phyloP scores from a whole-genome alignment of 2,329 filamentous ascomycete genomes.

The Knufia petricola region DNA sequence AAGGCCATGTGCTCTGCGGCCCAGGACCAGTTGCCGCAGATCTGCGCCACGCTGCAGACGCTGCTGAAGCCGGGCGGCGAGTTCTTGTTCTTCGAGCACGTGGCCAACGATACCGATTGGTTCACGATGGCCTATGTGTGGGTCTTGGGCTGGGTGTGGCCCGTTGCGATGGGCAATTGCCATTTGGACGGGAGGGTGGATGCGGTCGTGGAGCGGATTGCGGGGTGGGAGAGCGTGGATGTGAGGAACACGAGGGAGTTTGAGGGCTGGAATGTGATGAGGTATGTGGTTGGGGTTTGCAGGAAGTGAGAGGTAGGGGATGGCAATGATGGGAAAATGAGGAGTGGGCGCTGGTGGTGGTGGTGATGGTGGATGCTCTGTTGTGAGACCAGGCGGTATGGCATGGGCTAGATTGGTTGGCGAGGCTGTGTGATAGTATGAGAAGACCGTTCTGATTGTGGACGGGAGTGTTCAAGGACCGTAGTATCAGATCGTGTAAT shows the following conservation, averaged over 20 bases:
- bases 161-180: slow-evolving; percentile 19
- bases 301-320: slow-evolving; percentile 4
- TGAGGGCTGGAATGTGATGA: slow-evolving; percentile 6
- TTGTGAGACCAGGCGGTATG: too few relatives aligned
- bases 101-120: slow-evolving; percentile 14
- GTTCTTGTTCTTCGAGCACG: slow-evolving; percentile 41
- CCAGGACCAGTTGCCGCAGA: slow-evolving; percentile 15
- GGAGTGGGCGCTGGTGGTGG: too few relatives aligned
- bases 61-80: slow-evolving; percentile 38
- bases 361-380: too few relatives aligned
- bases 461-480: too few relatives aligned
- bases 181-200: slow-evolving; percentile 18
- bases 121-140: slow-evolving; percentile 17
- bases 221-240: slow-evolving; percentile 13
- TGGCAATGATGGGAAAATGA: not conserved
- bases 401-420: too few relatives aligned
- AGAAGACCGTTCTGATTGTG: too few relatives aligned
- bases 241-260: slow-evolving; percentile 5
- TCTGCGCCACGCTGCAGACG: slow-evolving; percentile 31
- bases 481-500: too few relatives aligned
- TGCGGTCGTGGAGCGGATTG: slow-evolving; percentile 15
- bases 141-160: slow-evolving; percentile 20
- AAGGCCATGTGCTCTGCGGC: slow-evolving; percentile 34
- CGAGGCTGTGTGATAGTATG: too few relatives aligned
- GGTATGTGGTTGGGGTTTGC: slow-evolving; percentile 10